A percentile compares a stretch with the other conserved stretches of the same genome.
These are phyloP conservation scores for Raphanus raphanistrum DNA, from an alignment of 345 rosid species.

Conservation along the genomic window DNA sequence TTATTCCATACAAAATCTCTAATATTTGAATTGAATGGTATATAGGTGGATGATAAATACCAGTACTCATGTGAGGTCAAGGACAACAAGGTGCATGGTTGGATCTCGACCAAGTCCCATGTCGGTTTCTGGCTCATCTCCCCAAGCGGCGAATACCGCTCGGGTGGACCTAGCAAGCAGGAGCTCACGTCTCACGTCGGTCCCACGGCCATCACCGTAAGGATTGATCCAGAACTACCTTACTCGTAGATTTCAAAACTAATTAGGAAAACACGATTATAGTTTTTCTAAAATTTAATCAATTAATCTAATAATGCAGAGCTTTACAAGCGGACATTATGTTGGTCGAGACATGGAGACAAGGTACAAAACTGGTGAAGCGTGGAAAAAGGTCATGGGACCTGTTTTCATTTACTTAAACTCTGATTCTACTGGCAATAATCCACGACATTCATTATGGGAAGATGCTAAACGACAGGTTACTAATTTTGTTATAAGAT, in stretches of 20 bases:
- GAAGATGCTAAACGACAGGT: slow-evolving; percentile 82
- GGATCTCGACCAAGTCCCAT: slow-evolving; percentile 56
- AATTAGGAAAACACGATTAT: background rate
- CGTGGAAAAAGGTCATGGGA: slow-evolving; percentile 87
- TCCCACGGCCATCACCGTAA: slow-evolving; percentile 62
- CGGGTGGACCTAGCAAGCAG: slow-evolving; percentile 78
- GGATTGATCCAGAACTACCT: background rate
- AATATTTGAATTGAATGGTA: background rate
- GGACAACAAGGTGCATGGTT: slow-evolving; percentile 79
- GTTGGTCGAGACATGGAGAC: slow-evolving; percentile 65
- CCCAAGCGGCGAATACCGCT: slow-evolving; percentile 66
- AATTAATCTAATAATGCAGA: slow-evolving; percentile 42
- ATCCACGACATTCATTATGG: slow-evolving; percentile 52
- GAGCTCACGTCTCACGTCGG: slow-evolving; percentile 90
- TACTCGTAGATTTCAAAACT: background rate
- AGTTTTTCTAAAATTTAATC: background rate
- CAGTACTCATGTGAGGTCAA: slow-evolving; percentile 63
- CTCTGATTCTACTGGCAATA: slow-evolving; percentile 37
- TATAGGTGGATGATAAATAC: slow-evolving; percentile 90
- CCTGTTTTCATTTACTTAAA: slow-evolving; percentile 76
- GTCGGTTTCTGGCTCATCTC: slow-evolving; percentile 91
- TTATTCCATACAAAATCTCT: background rate
- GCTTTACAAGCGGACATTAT: slow-evolving; percentile 80
- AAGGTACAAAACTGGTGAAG: slow-evolving; percentile 50
- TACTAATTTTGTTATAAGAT: background rate